These are phyloP conservation scores for Chlorella sorokiniana DNA, from an alignment of 139 green algal species.

Conservation along the genomic window DNA sequence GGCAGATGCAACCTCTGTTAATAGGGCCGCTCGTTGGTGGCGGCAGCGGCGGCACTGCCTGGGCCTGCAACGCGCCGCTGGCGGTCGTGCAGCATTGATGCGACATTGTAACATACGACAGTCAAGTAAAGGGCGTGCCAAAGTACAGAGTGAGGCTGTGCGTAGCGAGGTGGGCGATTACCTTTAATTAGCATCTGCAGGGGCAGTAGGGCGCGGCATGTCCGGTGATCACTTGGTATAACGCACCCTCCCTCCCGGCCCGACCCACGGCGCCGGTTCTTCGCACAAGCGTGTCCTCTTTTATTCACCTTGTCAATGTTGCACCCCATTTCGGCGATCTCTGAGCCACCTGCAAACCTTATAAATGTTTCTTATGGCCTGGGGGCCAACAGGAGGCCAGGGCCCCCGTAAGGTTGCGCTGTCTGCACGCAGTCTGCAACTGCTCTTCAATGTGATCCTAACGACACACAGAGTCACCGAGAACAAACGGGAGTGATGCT, in stretches of 20 bases:
- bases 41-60: not conserved
- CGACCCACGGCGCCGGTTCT: not conserved
- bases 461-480: too few relatives aligned
- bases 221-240: conserved; percentile 1
- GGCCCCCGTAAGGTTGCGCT: not conserved
- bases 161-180: not conserved
- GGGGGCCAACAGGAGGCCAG: not conserved
- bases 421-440: too few relatives aligned
- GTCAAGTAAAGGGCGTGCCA: too few relatives aligned
- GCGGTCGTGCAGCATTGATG: not conserved
- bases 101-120: too few relatives aligned
- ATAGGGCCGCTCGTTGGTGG: not conserved
- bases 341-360: too few relatives aligned
- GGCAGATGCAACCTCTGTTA: not conserved
- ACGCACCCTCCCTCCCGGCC: not conserved
- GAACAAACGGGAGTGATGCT: too few relatives aligned
- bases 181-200: conserved; percentile 39
- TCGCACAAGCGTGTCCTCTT: not conserved
- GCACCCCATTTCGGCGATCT: too few relatives aligned
- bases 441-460: too few relatives aligned
- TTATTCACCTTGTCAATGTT: conserved; percentile 36
- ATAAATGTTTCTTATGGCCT: too few relatives aligned
- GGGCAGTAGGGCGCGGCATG: not conserved
- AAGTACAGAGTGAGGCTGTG: too few relatives aligned
- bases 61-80: not conserved